Evolutionary conservation across 495 filamentous ascomycete species (phyloP).

Genomic region (Podospora anserina): DNA sequence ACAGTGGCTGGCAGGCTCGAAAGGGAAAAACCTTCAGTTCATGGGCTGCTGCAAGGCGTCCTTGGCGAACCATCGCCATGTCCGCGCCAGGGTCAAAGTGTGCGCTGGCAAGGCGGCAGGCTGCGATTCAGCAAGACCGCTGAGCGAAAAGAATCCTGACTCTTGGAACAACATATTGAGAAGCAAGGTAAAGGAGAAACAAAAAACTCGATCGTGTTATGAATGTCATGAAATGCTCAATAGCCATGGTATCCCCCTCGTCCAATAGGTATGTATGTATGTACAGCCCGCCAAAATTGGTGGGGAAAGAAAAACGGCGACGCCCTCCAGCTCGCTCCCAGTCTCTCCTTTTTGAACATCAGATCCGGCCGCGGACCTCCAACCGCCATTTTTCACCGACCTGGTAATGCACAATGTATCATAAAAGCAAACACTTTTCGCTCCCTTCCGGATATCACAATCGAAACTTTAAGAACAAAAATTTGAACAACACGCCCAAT

Average conservation of each 20-base stretch:
- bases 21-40: background rate
- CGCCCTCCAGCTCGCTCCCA: background rate
- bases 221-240: constrained; percentile 8
- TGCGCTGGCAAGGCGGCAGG: background rate
- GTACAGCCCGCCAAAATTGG: constrained; percentile 22
- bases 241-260: constrained; percentile 27
- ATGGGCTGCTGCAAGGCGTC: background rate
- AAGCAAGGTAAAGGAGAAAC: background rate
- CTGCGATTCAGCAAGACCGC: background rate
- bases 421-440: constrained; percentile 13
- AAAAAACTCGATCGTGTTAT: background rate
- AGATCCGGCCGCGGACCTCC: constrained; percentile 20
- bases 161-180: background rate
- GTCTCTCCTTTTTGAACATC: constrained; percentile 7
- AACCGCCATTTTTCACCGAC: constrained; percentile 19
- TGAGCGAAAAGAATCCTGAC: background rate
- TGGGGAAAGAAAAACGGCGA: constrained; percentile 7
- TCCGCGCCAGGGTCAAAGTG: background rate
- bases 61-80: background rate
- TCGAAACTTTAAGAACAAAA: background rate
- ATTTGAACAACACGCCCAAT: background rate
- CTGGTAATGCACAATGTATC: constrained; percentile 20
- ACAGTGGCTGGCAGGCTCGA: background rate
- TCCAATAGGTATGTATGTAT: constrained; percentile 20
- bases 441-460: constrained; percentile 8